Conservation (phyloP, 345 rosid genomes). For the Acer negundo region DNA sequence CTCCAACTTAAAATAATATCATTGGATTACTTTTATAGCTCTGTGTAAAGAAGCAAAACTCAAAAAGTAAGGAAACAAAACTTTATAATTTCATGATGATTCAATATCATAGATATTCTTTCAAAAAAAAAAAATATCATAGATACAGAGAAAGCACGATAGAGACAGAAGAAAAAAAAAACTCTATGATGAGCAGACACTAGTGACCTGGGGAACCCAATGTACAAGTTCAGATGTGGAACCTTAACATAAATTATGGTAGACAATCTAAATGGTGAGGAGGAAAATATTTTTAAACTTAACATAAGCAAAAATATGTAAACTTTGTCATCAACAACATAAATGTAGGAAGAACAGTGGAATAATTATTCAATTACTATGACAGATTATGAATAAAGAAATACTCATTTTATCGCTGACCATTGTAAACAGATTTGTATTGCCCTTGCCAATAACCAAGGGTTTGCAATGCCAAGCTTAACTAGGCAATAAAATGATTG, state of each 20-base stretch:
- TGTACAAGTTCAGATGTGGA: neutral
- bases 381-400: neutral
- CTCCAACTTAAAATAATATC: constrained; percentile 14
- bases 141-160: neutral
- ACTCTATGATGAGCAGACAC: neutral
- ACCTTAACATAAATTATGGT: neutral
- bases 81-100: neutral
- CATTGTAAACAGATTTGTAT: neutral
- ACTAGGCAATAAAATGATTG: neutral
- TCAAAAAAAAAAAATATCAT: too few species aligned
- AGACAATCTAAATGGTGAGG: too few species aligned
- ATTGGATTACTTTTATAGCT: too few species aligned
- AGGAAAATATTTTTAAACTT: too few species aligned
- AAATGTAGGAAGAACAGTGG: neutral
- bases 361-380: neutral
- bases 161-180: neutral
- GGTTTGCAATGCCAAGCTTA: neutral
- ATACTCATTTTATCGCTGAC: neutral
- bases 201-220: neutral
- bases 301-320: neutral
- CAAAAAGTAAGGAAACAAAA: neutral
- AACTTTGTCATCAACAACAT: neutral
- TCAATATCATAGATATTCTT: neutral
- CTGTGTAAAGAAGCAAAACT: neutral
- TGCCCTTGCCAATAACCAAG: neutral